A percentile compares a stretch with the other conserved stretches of the same genome.
phyloP scores from a whole-genome alignment of 2,329 filamentous ascomycete genomes.

The Aspergillus intermedius region DNA sequence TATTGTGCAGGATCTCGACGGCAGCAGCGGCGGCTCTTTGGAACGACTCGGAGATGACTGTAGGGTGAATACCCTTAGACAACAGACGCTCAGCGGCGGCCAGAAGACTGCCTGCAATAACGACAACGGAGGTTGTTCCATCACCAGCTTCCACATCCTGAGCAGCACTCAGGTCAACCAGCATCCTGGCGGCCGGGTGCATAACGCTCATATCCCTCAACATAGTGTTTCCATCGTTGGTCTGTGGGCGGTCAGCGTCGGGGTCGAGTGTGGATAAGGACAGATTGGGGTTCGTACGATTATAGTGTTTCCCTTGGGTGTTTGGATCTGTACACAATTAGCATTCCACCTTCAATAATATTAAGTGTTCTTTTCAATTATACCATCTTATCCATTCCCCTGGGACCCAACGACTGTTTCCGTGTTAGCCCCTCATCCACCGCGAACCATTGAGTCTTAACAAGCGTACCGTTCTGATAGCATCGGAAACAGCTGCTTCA shows the following conservation, averaged over 20 bases:
- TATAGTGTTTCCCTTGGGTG: slow-evolving; percentile 90
- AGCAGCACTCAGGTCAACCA: slow-evolving; percentile 92
- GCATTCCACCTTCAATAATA: slow-evolving; percentile 2
- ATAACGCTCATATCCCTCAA: slow-evolving; percentile 97
- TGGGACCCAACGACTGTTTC: slow-evolving; percentile 71
- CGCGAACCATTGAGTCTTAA: slow-evolving; percentile 4
- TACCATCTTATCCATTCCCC: slow-evolving; percentile 98
- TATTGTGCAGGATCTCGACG: slow-evolving; percentile 83
- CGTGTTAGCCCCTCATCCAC: slow-evolving; percentile 35
- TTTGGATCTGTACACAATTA: slow-evolving; percentile 63
- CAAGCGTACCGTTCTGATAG: slow-evolving; percentile 69
- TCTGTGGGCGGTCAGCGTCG: slow-evolving; percentile 43
- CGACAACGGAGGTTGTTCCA: slow-evolving; percentile 95
- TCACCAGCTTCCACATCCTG: slow-evolving; percentile 98
- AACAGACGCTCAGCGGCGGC: slow-evolving; percentile 89
- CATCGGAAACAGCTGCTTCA: slow-evolving; percentile 82
- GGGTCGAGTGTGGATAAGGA: slow-evolving; percentile 1
- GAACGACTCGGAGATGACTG: slow-evolving; percentile 95
- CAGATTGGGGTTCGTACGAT: slow-evolving; percentile 50
- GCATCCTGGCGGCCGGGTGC: slow-evolving; percentile 99
- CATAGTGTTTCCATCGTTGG: slow-evolving; percentile 99
- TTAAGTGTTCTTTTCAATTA: slow-evolving; percentile 7
- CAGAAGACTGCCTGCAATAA: slow-evolving; percentile 91
- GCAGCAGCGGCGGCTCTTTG: slow-evolving; percentile 86
- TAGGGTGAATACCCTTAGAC: slow-evolving; percentile 89